Base-by-base conservation (phyloP, 2,329 filamentous ascomycete species). In the Trichoderma gracile region DNA sequence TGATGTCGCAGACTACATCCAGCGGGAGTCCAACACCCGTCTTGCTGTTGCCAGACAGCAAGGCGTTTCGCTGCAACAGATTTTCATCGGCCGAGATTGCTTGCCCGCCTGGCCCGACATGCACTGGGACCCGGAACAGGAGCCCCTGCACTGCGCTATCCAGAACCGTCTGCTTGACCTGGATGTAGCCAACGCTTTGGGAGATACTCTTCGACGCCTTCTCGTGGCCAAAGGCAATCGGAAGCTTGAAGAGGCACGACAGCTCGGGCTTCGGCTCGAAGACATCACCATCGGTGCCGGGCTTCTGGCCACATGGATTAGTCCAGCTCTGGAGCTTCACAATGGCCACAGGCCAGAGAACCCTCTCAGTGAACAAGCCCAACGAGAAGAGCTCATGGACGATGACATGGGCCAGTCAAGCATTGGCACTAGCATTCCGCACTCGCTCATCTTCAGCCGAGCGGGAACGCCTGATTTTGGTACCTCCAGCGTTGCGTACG, bases 231-330 rank as follows among this genome's bases (percentile, higher is more conserved):
- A 75, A 53, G 68, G 70, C 3, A 74, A 74, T 47, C 14, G 27
- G 8, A 72, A 68, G 38, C 67, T 77, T 0, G 54, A 65, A 0
- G 66, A 73, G 19, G 75, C 75, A 2, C 62, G 61, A 3, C 27
- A 27, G 9, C 59, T 71, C 1, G 71, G 71, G 0, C 2, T 76
- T 25, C 6, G 33, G 0, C 42, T 75, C 1, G 21, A 59, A 0
- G 58, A 72, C 3, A 42, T 77, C 2, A 45, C 19, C 10, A 69
- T 77, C 19, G 71, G 73, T 7, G 23, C 66, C 4, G 66, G 67
- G 14, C 58, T 77, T 21, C 63, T 77, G 42, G 74, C 75, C 3
- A 68, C 69, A 3, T 77, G 74, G 75, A 46, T 52, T 3, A 64
- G 43, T 8, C 9, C 15, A 12, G 19, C 21, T 3, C 40, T 17